Evolutionary conservation across 306 rosid species (phyloP), one percentile per base, ranked within the genome.

Genomic region (Senna tora): DNA sequence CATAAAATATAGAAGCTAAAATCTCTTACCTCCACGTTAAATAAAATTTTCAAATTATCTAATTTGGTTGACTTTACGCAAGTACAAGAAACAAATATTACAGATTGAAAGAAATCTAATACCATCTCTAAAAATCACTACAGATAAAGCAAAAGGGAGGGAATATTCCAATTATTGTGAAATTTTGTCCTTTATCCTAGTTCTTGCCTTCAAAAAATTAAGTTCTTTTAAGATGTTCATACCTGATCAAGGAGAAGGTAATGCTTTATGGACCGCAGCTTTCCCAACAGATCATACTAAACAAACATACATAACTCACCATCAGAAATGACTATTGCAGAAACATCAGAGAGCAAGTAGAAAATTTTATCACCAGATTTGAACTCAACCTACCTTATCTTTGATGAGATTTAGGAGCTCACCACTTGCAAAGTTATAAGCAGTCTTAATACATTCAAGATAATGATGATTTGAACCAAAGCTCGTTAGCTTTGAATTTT

Each of bases 211-310:
- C 41, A 39, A 69, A 39, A 69, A 75, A 65, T 63, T 43, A 45
- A 79, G 38, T 19, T 53, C 67, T 5, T 43, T 42, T 16, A 74
- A 69, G 71, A 75, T 36, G 63, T 50, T 34, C 47, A 77, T 84
- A 94, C 98, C 98, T 94, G 98, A 86, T 94, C 97, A 60, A 94
- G 98, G 72, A 94, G 92, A 84, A 94, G 98, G 77, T 89, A 94
- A 79, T 91, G 98, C 83, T 91, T 94, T 83, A 91, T 89, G 21
- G 98, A 94, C 67, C 84, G 88, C 82, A 94, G 84, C 85, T 87
- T 94, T 86, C 95, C 98, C 50, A 86, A 47, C 67, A 94, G 88
- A 78, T 91, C 97, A 86, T 83, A 94, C 98, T 94, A 79, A 61
- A 50, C 50, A 79, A 56, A 34, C 74, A 62, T 65, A 66, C 34